A percentile compares a stretch with the other conserved stretches of the same genome.
These are phyloP conservation scores for Monosporascus cannonballus DNA, from an alignment of 2,329 filamentous ascomycete genomes.

Conservation along the genomic window DNA sequence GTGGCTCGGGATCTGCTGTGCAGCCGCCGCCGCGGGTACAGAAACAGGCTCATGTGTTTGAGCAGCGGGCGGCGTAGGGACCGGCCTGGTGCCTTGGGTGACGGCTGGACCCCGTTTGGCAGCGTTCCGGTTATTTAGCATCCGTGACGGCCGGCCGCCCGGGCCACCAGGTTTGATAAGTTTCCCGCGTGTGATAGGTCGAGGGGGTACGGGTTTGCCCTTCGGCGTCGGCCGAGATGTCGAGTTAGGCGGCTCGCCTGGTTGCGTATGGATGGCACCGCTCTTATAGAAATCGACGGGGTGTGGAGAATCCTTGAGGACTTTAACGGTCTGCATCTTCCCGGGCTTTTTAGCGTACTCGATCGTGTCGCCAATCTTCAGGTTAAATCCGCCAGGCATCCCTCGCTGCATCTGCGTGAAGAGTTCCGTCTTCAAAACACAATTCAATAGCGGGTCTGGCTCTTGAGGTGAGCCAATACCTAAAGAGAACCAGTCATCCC, in stretches of 20 bases:
- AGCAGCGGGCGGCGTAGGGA: slow-evolving; percentile 30
- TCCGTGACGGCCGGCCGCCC: slow-evolving; percentile 69
- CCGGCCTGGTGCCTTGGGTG: slow-evolving; percentile 23
- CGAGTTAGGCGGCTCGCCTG: slow-evolving; percentile 77
- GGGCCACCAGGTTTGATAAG: slow-evolving; percentile 88
- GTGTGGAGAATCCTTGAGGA: slow-evolving; percentile 76
- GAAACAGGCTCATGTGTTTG: slow-evolving; percentile 15
- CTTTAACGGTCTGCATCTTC: slow-evolving; percentile 84
- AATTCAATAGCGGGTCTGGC: slow-evolving; percentile 87
- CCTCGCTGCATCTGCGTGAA: slow-evolving; percentile 83
- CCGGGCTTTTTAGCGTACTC: slow-evolving; percentile 98
- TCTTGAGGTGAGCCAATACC: slow-evolving; percentile 87
- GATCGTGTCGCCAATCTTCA: slow-evolving; percentile 79
- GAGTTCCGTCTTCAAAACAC: slow-evolving; percentile 93
- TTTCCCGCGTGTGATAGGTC: slow-evolving; percentile 89
- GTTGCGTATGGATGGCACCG: slow-evolving; percentile 77
- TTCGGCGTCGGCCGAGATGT: slow-evolving; percentile 80
- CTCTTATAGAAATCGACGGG: slow-evolving; percentile 89
- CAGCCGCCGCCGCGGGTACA: slow-evolving; percentile 23
- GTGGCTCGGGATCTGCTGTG: slow-evolving; percentile 40
- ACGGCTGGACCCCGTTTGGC: slow-evolving; percentile 20
- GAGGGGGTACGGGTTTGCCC: slow-evolving; percentile 76
- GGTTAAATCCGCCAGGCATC: slow-evolving; percentile 71
- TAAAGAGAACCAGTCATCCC: slow-evolving; percentile 96
- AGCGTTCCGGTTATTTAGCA: slow-evolving; percentile 43